Evolutionary conservation across 768 basidiomycete species (phyloP).

Genomic region (Termitomyces sp.): DNA sequence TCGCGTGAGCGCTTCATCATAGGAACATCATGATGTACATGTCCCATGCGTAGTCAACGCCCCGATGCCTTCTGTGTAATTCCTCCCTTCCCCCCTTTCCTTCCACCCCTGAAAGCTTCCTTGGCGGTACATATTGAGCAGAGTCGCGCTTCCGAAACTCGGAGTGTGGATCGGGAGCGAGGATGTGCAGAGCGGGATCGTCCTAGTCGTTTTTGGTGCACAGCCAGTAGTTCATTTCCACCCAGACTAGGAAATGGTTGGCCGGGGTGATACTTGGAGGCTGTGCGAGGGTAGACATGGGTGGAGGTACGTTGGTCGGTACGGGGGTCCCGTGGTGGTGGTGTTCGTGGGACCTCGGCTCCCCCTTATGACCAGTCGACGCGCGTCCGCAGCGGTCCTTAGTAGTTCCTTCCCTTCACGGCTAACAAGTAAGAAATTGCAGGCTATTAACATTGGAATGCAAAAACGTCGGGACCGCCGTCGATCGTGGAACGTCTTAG

Average conservation of each 20-base stretch:
- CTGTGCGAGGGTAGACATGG: background rate
- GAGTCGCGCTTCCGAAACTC: background rate
- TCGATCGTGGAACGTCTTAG: background rate
- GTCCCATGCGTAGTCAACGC: background rate
- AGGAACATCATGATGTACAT: background rate
- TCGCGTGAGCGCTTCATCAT: background rate
- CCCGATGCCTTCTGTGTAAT: background rate
- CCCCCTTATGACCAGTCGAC: background rate
- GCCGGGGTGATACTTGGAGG: background rate
- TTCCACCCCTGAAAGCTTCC: no score
- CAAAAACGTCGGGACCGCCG: constrained; percentile 5
- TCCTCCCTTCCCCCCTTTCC: background rate
- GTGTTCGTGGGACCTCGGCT: background rate
- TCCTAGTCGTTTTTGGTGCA: background rate
- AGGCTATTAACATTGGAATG: constrained; percentile 1
- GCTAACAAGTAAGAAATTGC: background rate
- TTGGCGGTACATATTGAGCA: background rate
- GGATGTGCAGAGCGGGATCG: background rate
- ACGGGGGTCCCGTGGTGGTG: background rate
- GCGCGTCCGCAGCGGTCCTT: background rate
- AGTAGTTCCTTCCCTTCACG: background rate
- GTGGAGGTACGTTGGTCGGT: background rate
- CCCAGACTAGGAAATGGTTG: background rate
- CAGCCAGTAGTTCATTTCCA: background rate
- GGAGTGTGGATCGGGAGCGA: no score